These are phyloP conservation scores for Candida nanaspora DNA, from an alignment of 805 yeast genomes.

Conservation along the genomic window DNA sequence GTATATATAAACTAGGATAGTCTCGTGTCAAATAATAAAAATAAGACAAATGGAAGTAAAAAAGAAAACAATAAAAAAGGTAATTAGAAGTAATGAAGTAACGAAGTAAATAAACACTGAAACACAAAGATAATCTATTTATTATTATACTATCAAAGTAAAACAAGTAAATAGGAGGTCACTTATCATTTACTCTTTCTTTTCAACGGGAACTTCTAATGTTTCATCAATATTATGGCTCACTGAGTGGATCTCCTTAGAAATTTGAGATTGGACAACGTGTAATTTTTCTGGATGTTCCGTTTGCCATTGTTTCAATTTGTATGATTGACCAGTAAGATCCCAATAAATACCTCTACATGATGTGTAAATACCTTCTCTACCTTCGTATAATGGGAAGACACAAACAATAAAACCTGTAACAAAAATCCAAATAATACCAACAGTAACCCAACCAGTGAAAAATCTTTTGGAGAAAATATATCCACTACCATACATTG, in stretches of 20 bases:
- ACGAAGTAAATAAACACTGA: no score
- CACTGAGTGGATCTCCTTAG: constrained; percentile 28
- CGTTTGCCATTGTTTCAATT: constrained; percentile 70
- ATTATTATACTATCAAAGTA: no score
- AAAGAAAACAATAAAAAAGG: not conserved
- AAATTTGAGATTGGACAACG: constrained; percentile 61
- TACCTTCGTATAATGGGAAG: constrained; percentile 70
- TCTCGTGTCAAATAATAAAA: not conserved
- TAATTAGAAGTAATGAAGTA: no score
- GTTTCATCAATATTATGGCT: constrained; percentile 17
- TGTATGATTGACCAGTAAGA: constrained; percentile 63
- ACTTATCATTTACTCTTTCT: not conserved
- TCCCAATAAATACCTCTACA: constrained; percentile 84
- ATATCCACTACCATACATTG: constrained; percentile 80
- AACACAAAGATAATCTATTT: no score
- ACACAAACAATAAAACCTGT: constrained; percentile 56
- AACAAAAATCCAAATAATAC: constrained; percentile 74
- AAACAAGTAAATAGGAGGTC: not conserved
- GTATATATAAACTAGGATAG: not conserved
- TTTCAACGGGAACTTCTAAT: constrained; percentile 4
- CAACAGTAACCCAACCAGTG: constrained; percentile 84
- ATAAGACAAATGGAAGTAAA: not conserved
- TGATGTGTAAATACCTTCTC: constrained; percentile 57
- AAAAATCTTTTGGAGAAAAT: constrained; percentile 70
- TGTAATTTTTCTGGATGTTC: constrained; percentile 69